Percentiles rank a stretch among this genome's conserved stretches.
Conservation (phyloP, 2,329 filamentous ascomycete species). For the Claviceps sp. region DNA sequence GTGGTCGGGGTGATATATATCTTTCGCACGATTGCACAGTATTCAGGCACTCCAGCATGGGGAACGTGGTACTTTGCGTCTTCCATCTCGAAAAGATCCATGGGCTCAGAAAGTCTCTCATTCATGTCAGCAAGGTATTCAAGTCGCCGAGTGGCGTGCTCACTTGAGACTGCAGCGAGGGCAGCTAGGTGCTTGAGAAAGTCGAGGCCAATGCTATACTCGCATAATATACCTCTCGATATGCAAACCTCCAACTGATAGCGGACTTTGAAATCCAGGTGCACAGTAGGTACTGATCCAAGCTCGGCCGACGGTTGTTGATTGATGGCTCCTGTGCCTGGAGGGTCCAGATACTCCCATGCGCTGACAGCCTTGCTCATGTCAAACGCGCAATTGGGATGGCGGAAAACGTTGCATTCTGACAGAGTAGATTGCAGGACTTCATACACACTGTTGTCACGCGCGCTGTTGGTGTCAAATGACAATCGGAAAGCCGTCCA, state of each 20-base stretch:
- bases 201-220: slow-evolving; percentile 53
- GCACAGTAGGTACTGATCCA: slow-evolving; percentile 9
- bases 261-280: slow-evolving; percentile 56
- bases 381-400: slow-evolving; percentile 27
- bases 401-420: slow-evolving; percentile 58
- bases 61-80: slow-evolving; percentile 34
- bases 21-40: slow-evolving; percentile 65
- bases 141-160: slow-evolving; percentile 51
- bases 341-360: slow-evolving; percentile 20
- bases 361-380: slow-evolving; percentile 15
- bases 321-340: slow-evolving; percentile 4
- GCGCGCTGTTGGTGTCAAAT: slow-evolving; percentile 10
- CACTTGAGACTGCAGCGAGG: slow-evolving; percentile 33
- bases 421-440: slow-evolving; percentile 40
- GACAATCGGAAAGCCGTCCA: slow-evolving; percentile 42
- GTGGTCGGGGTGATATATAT: slow-evolving; percentile 74
- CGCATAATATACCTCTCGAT: slow-evolving; percentile 64
- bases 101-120: slow-evolving; percentile 51
- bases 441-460: neutral
- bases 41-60: slow-evolving; percentile 44
- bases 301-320: slow-evolving; percentile 19
- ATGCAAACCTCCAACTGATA: slow-evolving; percentile 92
- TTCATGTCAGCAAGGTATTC: slow-evolving; percentile 60
- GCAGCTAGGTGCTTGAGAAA: slow-evolving; percentile 53
- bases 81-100: slow-evolving; percentile 52